These are phyloP conservation scores for Leccinum longicurvipes DNA, from an alignment of 768 basidiomycete genomes.

Conservation along the genomic window DNA sequence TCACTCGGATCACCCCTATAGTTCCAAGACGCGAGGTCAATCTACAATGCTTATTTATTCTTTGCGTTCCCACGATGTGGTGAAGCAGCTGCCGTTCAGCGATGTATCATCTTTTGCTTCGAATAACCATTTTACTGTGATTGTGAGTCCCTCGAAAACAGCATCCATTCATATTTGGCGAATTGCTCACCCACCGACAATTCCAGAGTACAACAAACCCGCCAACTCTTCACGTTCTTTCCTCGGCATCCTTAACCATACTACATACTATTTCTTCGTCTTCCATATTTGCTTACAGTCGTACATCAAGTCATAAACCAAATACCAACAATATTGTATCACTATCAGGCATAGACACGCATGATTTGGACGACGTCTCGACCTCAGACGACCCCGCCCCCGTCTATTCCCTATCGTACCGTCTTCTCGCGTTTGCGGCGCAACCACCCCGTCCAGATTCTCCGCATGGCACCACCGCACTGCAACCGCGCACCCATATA, in stretches of 20 bases:
- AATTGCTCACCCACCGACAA: not conserved
- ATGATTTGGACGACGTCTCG: slow-evolving; percentile 16
- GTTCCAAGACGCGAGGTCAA: slow-evolving; percentile 25
- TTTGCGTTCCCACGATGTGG: slow-evolving; percentile 44
- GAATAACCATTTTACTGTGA: slow-evolving; percentile 47
- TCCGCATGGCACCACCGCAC: slow-evolving; percentile 12
- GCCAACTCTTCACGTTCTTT: slow-evolving; percentile 53
- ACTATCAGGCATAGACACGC: slow-evolving; percentile 33
- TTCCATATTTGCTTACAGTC: slow-evolving; percentile 44
- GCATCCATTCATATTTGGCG: not conserved
- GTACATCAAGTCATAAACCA: slow-evolving; percentile 32
- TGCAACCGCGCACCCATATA: slow-evolving; percentile 21
- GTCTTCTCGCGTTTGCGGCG: slow-evolving; percentile 61
- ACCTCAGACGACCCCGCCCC: slow-evolving; percentile 36
- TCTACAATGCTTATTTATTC: slow-evolving; percentile 42
- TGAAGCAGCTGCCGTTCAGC: slow-evolving; percentile 46
- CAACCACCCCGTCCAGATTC: slow-evolving; percentile 30
- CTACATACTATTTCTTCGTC: slow-evolving; percentile 49
- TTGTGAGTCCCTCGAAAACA: slow-evolving; percentile 42
- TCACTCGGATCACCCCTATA: slow-evolving; percentile 8
- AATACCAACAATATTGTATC: slow-evolving; percentile 40
- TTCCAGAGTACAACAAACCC: slow-evolving; percentile 57
- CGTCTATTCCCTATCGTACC: slow-evolving; percentile 56
- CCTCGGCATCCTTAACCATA: slow-evolving; percentile 48
- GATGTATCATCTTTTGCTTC: slow-evolving; percentile 44